A percentile compares a stretch with the other conserved stretches of the same genome.
These are phyloP conservation scores for Furcasterigmium sp. DNA, from an alignment of 2,329 filamentous ascomycete genomes.

Conservation along the genomic window DNA sequence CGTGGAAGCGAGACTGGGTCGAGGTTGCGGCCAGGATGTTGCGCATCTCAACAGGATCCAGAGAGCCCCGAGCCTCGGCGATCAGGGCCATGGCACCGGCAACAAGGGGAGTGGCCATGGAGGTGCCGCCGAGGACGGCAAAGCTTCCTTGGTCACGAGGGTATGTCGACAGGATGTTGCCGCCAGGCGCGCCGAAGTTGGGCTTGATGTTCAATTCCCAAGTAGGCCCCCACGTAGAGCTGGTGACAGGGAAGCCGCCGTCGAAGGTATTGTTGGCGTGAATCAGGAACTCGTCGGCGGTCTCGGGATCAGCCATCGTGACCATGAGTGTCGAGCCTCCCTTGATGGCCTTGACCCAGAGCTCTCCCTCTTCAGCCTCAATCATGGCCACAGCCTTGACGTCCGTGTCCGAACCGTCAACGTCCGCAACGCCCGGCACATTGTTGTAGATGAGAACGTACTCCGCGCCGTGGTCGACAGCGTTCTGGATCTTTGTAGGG, in stretches of 20 bases:
- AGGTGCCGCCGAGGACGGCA: constrained; percentile 49
- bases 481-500: constrained; percentile 46
- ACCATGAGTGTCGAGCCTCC: constrained; percentile 37
- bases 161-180: constrained; percentile 54
- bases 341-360: constrained; percentile 37
- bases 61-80: constrained; percentile 43
- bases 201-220: constrained; percentile 54
- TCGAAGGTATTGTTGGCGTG: constrained; percentile 32
- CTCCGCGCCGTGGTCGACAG: constrained; percentile 48
- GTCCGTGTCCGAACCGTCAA: constrained; percentile 23
- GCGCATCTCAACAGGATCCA: constrained; percentile 44
- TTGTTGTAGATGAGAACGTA: constrained; percentile 61
- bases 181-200: constrained; percentile 50
- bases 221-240: constrained; percentile 56
- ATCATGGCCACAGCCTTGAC: constrained; percentile 36
- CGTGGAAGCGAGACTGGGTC: constrained; percentile 43
- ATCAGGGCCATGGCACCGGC: constrained; percentile 51
- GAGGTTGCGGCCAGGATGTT: constrained; percentile 44
- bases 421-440: constrained; percentile 24
- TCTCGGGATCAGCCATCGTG: constrained; percentile 34
- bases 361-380: constrained; percentile 30
- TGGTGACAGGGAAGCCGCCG: constrained; percentile 47
- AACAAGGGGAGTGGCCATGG: constrained; percentile 54
- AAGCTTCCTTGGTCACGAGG: constrained; percentile 42
- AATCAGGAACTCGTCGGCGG: constrained; percentile 27